Percentiles rank a stretch among this genome's conserved stretches.
These are phyloP conservation scores for Arabidopsis hybrid DNA, from an alignment of 441 rosid genomes.

Conservation along the genomic window DNA sequence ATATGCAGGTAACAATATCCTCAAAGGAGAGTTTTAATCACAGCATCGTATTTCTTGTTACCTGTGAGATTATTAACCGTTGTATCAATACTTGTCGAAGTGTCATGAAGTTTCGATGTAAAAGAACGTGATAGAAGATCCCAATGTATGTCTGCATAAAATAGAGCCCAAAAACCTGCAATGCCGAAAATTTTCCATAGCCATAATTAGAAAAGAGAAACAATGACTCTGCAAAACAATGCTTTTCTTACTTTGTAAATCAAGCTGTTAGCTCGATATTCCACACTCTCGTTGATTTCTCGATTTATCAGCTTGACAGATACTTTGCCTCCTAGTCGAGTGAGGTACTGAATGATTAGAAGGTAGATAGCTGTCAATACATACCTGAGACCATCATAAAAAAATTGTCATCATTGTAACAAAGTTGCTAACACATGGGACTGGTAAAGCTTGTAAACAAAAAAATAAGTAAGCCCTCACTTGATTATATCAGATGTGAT, in stretches of 20 bases:
- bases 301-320: conserved; percentile 79
- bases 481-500: conserved; percentile 59
- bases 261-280: conserved; percentile 84
- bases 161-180: conserved; percentile 96
- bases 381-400: conserved; percentile 66
- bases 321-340: conserved; percentile 78
- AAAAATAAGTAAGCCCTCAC: conserved; percentile 52
- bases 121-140: conserved; percentile 88
- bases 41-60: conserved; percentile 33
- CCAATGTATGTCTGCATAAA: conserved; percentile 98
- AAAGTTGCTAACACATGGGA: conserved; percentile 19
- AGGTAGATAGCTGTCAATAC: conserved; percentile 83
- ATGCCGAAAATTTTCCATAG: conserved; percentile 23
- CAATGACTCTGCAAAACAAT: conserved; percentile 15
- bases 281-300: conserved; percentile 77
- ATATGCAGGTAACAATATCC: conserved; percentile 17
- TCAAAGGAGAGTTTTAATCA: conserved; percentile 7
- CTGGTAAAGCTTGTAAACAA: conserved; percentile 7
- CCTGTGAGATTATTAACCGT: conserved; percentile 85
- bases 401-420: conserved; percentile 32
- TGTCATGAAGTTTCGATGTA: conserved; percentile 82
- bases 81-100: conserved; percentile 89
- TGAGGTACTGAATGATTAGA: conserved; percentile 82
- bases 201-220: conserved; percentile 20
- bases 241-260: conserved; percentile 76